phyloP scores from a whole-genome alignment of 2,329 filamentous ascomycete genomes.

The Amauroascus niger region DNA sequence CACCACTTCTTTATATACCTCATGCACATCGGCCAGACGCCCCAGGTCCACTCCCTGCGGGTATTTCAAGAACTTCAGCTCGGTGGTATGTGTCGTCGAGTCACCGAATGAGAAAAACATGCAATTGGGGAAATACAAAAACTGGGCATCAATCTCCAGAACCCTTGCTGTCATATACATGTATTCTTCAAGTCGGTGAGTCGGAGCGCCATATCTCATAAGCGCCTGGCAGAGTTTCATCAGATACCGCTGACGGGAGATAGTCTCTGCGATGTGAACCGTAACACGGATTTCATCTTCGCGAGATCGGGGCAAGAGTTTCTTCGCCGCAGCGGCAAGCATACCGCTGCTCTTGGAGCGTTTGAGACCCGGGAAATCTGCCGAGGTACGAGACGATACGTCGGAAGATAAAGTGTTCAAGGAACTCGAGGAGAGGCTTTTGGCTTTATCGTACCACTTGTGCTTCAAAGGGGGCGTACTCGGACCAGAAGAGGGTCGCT shows the following conservation, averaged over 20 bases:
- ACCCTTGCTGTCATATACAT: conserved; percentile 84
- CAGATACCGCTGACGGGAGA: conserved; percentile 72
- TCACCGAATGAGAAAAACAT: conserved; percentile 87
- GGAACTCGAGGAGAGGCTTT: conserved; percentile 29
- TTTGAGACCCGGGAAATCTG: conserved; percentile 23
- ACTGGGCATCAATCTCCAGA: conserved; percentile 79
- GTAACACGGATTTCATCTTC: conserved; percentile 49
- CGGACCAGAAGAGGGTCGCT: neutral
- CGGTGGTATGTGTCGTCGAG: conserved; percentile 37
- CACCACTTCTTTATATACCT: conserved; percentile 41
- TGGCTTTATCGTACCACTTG: conserved; percentile 36
- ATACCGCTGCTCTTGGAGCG: conserved; percentile 31
- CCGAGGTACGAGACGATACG: neutral
- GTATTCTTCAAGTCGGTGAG: conserved; percentile 81
- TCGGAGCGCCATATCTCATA: conserved; percentile 85
- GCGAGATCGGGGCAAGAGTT: conserved; percentile 3
- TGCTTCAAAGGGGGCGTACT: neutral
- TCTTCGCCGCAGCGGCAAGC: conserved; percentile 23
- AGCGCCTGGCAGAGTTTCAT: conserved; percentile 74
- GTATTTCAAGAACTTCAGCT: conserved; percentile 38
- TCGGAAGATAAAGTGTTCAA: conserved; percentile 21
- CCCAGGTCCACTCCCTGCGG: conserved; percentile 37
- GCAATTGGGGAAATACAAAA: conserved; percentile 79
- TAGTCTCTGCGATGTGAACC: conserved; percentile 55
- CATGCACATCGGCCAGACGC: conserved; percentile 37